Evolutionary conservation across 2,329 filamentous ascomycete genomes (phyloP), one percentile per base, ranked within the genome.

Genomic region (Fusarium multiceps): DNA sequence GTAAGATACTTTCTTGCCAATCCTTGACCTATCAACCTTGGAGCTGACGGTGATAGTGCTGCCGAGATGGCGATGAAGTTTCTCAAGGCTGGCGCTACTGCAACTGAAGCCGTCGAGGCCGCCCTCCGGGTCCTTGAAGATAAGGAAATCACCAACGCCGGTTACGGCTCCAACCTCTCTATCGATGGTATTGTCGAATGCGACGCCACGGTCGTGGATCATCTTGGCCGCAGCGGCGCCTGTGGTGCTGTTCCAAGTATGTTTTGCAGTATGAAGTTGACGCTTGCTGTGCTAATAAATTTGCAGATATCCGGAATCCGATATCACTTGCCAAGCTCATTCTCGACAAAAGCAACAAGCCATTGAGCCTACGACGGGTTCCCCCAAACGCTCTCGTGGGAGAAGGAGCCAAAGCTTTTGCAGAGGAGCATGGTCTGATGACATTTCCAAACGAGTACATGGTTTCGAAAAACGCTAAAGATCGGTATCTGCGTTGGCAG

Each of bases 141-240:
- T 78, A 90, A 92, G 60, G 94, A 98, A 75, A 97, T 99, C 71
- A 99, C 97, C 37, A 99, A 99, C 78, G 93, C 95, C 40, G 96
- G 96, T 1, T 98, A 92, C 78, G 96, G 97, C 48, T 99, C 96
- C 81, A 99, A 99, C 75, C 84, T 99, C 25, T 91, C 93, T 46
- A 92, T 97, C 68, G 92, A 98, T 72, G 96, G 96, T 3, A 88
- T 90, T 2, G 96, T 98, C 14, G 96, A 99, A 79, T 97, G 94
- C 73, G 96, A 99, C 83, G 96, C 96, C 58, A 94, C 93, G 1
- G 88, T 99, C 56, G 92, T 99, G 42, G 94, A 99, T 76, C 92
- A 98, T 78, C 84, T 91, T 53, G 96, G 97, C 43, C 90, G 94
- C 69, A 98, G 95, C 78, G 96, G 96, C 72, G 96, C 94, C 43